Evolutionary conservation across 192 early-diverging fungal genomes (phyloP), one percentile per base, ranked within the genome.

Genomic region (Coemansia sp.): DNA sequence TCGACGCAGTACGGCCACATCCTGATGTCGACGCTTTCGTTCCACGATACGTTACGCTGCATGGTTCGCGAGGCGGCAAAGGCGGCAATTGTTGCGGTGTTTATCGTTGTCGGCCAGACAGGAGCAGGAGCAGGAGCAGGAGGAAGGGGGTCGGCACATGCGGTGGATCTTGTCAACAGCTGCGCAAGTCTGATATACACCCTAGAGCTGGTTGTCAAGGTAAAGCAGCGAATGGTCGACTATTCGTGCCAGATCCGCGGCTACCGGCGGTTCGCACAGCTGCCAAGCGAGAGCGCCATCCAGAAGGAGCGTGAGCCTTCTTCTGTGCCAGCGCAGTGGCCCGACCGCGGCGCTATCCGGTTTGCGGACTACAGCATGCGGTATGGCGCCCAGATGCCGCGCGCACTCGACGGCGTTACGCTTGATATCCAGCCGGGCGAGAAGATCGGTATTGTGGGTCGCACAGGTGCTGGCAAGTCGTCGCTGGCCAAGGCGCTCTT

Each of bases 231-330:
- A 7, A 55, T 68, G 33, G 45, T 68, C 62, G 88, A 88, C 5
- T 88, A 90, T 9, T 90, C 92, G 10, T 90, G 93, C 63, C 84
- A 90, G 35, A 84, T 90, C 53, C 87, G 88, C 46, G 90, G 93
- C 73, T 97, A 97, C 69, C 85, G 87, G 45, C 89, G 89, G 24
- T 77, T 48, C 67, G 39, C 77, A 51, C 30, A 58, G n/a, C 56
- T 67, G 2, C 57, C 57, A 14, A 67, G 35, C 64, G 51, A 56
- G 51, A 57, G 39, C 4, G 30, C 5, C 38, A 41, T 24, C 26
- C 15, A 35, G 57, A 59, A 38, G 1, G 18, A 58, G 34, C 33
- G 7, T 0, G 57, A 2, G 1, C 1, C 30, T 30, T 3, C 30
- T 3, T 30, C 30, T 30, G 30, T 30, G 30, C 30, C 30, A 30